phyloP scores from a whole-genome alignment of 1,284 basidiomycete species.

The Apiotrichum montevideense region DNA sequence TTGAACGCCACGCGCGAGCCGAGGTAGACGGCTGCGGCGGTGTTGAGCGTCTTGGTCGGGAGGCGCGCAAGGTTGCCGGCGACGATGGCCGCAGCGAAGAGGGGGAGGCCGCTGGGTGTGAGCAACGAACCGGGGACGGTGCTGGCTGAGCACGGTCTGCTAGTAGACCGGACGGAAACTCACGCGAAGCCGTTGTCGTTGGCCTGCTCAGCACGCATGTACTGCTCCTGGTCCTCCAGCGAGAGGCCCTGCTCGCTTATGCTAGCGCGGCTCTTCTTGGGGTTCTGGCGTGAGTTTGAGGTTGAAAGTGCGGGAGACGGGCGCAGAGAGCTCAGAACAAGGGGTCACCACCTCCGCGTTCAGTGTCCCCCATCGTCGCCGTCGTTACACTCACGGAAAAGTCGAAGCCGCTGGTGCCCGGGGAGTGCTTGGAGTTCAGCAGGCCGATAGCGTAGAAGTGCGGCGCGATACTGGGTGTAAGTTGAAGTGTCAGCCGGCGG shows the following conservation, averaged over 20 bases:
- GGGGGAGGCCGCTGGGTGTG: slow-evolving; percentile 8
- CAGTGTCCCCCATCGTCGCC: too few relatives aligned
- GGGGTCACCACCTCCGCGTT: too few relatives aligned
- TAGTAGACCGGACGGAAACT: background rate
- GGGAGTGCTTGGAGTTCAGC: slow-evolving; percentile 6
- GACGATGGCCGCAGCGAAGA: slow-evolving; percentile 30
- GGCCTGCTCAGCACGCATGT: slow-evolving; percentile 27
- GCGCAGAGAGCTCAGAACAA: too few relatives aligned
- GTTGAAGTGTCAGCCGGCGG: background rate
- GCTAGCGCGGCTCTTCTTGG: slow-evolving; percentile 73
- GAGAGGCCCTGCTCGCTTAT: slow-evolving; percentile 82
- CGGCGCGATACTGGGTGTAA: slow-evolving; percentile 13
- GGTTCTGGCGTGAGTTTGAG: slow-evolving; percentile 6
- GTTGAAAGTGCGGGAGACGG: too few relatives aligned
- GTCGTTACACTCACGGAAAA: slow-evolving; percentile 10
- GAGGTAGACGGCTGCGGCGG: slow-evolving; percentile 26
- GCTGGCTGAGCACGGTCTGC: background rate
- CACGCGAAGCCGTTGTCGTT: slow-evolving; percentile 27
- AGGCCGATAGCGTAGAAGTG: slow-evolving; percentile 15
- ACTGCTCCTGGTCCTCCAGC: slow-evolving; percentile 60
- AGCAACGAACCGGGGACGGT: background rate
- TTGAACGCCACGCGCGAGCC: slow-evolving; percentile 25
- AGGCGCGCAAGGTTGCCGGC: slow-evolving; percentile 33
- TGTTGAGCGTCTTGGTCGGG: slow-evolving; percentile 28
- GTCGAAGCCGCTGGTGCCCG: slow-evolving; percentile 14